Evolutionary conservation across 2,329 filamentous ascomycete genomes (phyloP).

Genomic region (Blastomyces silverae): DNA sequence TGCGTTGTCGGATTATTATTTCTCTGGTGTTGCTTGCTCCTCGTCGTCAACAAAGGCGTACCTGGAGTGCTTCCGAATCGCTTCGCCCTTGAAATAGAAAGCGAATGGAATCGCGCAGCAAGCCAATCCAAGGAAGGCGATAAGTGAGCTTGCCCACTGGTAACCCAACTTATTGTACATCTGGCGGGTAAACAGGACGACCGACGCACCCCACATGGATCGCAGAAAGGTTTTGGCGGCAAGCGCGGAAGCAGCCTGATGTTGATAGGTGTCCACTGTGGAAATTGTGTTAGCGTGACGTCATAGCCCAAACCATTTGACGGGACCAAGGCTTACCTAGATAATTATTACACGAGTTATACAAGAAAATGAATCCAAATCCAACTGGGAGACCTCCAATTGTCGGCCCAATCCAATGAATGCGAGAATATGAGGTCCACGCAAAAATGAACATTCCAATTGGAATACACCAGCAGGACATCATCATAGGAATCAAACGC

Average conservation of each 20-base stretch:
- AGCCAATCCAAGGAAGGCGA: constrained; percentile 66
- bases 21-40: background rate
- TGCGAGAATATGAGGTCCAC: constrained; percentile 58
- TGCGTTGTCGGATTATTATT: background rate
- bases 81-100: constrained; percentile 70
- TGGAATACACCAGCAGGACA: constrained; percentile 65
- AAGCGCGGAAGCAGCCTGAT: constrained; percentile 72
- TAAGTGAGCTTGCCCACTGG: constrained; percentile 66
- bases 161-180: constrained; percentile 69
- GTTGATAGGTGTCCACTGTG: constrained; percentile 58
- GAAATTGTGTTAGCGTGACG: constrained; percentile 4
- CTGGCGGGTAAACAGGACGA: constrained; percentile 72
- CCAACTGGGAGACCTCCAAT: constrained; percentile 66
- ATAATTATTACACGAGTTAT: constrained; percentile 72
- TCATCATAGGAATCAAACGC: constrained; percentile 77
- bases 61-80: constrained; percentile 61
- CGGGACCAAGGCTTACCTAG: constrained; percentile 36
- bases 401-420: constrained; percentile 65
- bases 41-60: constrained; percentile 61
- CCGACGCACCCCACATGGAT: constrained; percentile 70
- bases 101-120: constrained; percentile 78
- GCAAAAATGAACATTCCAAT: constrained; percentile 61
- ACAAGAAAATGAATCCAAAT: constrained; percentile 77
- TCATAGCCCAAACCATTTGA: background rate
- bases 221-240: constrained; percentile 76